Evolutionary conservation across 2,329 filamentous ascomycete species (phyloP).

Genomic region (Rutstroemia sydowiana): DNA sequence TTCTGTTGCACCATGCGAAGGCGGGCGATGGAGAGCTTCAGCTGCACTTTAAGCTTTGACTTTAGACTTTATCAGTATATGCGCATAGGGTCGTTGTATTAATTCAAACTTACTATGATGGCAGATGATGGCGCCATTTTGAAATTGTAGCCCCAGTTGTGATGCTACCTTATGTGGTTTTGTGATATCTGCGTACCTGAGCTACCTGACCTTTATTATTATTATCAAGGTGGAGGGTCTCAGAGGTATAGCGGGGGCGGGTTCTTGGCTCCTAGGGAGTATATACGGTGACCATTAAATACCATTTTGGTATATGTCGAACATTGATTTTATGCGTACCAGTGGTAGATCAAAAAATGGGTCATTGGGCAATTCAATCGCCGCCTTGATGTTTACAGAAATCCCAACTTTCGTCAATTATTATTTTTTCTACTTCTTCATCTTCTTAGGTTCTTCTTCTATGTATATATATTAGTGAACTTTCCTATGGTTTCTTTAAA

Average conservation of each 20-base stretch:
- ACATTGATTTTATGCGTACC: too few species aligned
- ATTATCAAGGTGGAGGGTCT: too few species aligned
- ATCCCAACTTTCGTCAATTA: neutral
- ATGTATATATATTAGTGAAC: neutral
- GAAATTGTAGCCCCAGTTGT: neutral
- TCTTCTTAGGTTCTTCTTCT: neutral
- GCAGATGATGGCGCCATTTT: slow-evolving; percentile 37
- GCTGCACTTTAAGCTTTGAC: slow-evolving; percentile 83
- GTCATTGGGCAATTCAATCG: neutral
- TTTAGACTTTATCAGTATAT: slow-evolving; percentile 30
- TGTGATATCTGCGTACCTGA: too few species aligned
- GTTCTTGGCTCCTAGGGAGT: neutral
- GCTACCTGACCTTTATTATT: too few species aligned
- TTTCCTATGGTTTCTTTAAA: neutral
- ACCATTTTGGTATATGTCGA: too few species aligned
- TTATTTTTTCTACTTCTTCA: neutral
- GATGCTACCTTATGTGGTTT: too few species aligned
- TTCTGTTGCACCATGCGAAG: slow-evolving; percentile 95
- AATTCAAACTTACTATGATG: slow-evolving; percentile 15
- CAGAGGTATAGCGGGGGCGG: neutral
- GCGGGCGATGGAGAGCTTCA: slow-evolving; percentile 80
- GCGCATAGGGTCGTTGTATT: neutral
- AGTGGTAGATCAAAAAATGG: neutral
- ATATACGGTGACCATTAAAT: neutral
- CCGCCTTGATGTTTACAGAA: too few species aligned